These are phyloP conservation scores for Fomitopsis serialis DNA, from an alignment of 768 basidiomycete genomes.

Conservation along the genomic window DNA sequence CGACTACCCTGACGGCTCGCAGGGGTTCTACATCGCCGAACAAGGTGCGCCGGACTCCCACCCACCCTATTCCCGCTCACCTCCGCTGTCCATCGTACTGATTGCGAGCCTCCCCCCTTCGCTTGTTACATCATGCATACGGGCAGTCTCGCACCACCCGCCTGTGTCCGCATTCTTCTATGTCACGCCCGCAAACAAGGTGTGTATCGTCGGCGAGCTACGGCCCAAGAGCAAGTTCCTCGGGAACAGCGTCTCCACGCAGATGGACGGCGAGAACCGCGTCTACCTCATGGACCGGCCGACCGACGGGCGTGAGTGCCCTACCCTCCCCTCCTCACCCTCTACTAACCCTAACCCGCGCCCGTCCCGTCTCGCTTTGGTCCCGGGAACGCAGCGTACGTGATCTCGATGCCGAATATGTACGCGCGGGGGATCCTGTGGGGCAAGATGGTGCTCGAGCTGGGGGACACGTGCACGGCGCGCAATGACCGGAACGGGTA, in stretches of 20 bases:
- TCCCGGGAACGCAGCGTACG: slow-evolving; percentile 81
- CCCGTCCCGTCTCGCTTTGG: no score
- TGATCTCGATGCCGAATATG: slow-evolving; percentile 97
- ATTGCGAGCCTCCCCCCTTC: background rate
- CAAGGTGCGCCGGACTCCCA: slow-evolving; percentile 56
- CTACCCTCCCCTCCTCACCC: background rate
- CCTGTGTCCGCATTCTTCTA: slow-evolving; percentile 96
- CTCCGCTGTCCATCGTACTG: background rate
- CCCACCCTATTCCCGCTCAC: background rate
- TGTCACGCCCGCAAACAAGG: slow-evolving; percentile 82
- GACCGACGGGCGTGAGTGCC: slow-evolving; percentile 74
- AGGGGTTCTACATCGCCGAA: slow-evolving; percentile 94
- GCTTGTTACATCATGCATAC: background rate
- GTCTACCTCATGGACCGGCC: slow-evolving; percentile 77
- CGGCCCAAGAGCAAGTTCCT: slow-evolving; percentile 95
- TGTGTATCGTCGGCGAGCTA: slow-evolving; percentile 87
- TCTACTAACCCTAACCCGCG: background rate
- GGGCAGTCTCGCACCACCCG: slow-evolving; percentile 92
- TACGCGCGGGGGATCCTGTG: slow-evolving; percentile 85
- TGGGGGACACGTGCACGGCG: slow-evolving; percentile 85
- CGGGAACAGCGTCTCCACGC: slow-evolving; percentile 93
- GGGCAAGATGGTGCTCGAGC: slow-evolving; percentile 93
- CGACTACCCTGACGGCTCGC: slow-evolving; percentile 86
- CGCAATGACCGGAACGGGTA: slow-evolving; percentile 76
- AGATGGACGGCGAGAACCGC: slow-evolving; percentile 94